Evolutionary conservation across 495 filamentous ascomycete genomes (phyloP).

Genomic region (Gamarada debralockiae): DNA sequence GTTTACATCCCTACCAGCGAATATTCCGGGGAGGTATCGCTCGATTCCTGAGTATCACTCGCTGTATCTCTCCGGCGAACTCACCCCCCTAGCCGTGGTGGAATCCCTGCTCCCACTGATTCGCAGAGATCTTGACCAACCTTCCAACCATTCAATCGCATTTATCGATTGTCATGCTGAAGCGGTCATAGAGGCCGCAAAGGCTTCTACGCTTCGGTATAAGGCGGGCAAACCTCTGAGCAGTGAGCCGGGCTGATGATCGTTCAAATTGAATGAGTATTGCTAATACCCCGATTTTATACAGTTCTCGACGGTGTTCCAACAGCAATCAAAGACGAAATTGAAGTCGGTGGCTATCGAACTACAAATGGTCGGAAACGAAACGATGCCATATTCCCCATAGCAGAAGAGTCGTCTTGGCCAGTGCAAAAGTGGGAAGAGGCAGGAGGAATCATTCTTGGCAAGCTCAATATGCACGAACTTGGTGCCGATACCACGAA

Average conservation of each 20-base stretch:
- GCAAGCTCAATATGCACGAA: constrained; percentile 92
- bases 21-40: constrained; percentile 49
- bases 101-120: constrained; percentile 69
- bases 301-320: constrained; percentile 75
- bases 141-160: constrained; percentile 60
- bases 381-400: constrained; percentile 41
- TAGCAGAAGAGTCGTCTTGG: constrained; percentile 61
- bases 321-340: constrained; percentile 84
- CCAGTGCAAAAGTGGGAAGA: constrained; percentile 72
- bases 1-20: constrained; percentile 28
- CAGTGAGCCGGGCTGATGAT: neutral
- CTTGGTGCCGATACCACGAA: constrained; percentile 79
- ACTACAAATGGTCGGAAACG: constrained; percentile 44
- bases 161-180: constrained; percentile 61
- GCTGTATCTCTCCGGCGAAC: constrained; percentile 60
- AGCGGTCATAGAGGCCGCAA: constrained; percentile 60
- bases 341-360: constrained; percentile 69
- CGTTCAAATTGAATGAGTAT: no score
- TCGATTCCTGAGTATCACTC: constrained; percentile 74
- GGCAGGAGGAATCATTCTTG: constrained; percentile 76
- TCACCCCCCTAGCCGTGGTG: constrained; percentile 68
- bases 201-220: constrained; percentile 67
- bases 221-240: constrained; percentile 57
- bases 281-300: no score
- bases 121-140: constrained; percentile 46